Percentiles rank a stretch among this genome's conserved stretches.
phyloP scores from a whole-genome alignment of 768 basidiomycete species.

The Trametes elegans region DNA sequence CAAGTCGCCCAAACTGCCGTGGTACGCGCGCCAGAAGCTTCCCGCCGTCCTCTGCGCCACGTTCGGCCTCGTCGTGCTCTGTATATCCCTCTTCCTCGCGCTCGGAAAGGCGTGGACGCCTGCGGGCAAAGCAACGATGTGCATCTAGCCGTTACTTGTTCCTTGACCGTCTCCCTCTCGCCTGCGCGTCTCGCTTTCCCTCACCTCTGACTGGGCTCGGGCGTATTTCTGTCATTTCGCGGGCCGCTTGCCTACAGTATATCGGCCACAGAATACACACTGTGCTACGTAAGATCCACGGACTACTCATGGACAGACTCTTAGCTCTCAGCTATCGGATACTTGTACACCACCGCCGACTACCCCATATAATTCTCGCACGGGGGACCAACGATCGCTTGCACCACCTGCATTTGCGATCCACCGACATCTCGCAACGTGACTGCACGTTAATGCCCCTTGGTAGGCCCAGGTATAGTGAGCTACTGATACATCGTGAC shows the following conservation, averaged over 20 bases:
- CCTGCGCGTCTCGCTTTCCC: background rate
- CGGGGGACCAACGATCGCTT: too few species aligned
- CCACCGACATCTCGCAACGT: too few species aligned
- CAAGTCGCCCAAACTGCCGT: slow-evolving; percentile 49
- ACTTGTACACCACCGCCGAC: too few species aligned
- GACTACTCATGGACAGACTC: background rate
- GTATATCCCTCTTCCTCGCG: slow-evolving; percentile 73
- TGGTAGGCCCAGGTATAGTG: too few species aligned
- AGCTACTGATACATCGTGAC: too few species aligned
- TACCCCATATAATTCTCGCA: too few species aligned
- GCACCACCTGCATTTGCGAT: too few species aligned
- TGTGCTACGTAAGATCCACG: too few species aligned
- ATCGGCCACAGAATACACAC: too few species aligned
- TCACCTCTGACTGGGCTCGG: too few species aligned
- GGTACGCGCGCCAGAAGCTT: slow-evolving; percentile 70
- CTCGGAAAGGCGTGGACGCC: slow-evolving; percentile 75
- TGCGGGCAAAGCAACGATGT: slow-evolving; percentile 71
- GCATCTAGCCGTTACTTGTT: slow-evolving; percentile 43
- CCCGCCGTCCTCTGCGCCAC: slow-evolving; percentile 69
- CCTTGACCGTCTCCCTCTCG: background rate
- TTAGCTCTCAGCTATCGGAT: too few species aligned
- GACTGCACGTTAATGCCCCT: too few species aligned
- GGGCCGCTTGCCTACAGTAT: background rate
- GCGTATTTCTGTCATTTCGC: background rate
- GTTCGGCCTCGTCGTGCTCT: slow-evolving; percentile 79